Conservation (phyloP, 2,329 filamentous ascomycete species). For the Aspergillus hortae region DNA sequence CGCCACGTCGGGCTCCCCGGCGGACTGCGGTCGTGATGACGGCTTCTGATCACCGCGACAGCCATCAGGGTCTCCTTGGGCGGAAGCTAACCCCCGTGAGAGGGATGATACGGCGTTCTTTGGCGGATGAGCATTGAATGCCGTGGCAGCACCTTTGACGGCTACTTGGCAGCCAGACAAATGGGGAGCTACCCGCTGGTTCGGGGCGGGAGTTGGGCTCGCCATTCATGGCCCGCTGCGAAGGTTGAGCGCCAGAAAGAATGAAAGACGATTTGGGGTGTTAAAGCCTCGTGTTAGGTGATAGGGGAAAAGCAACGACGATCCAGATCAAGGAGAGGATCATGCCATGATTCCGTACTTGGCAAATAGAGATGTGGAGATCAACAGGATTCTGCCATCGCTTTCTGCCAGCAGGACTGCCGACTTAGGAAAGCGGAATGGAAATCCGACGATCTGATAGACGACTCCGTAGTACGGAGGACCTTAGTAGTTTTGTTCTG, state of each 20-base stretch:
- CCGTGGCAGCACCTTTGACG: conserved; percentile 35
- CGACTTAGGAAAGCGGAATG: too few species aligned
- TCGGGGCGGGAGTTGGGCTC: conserved; percentile 24
- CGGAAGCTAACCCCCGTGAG: conserved; percentile 1
- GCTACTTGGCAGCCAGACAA: conserved; percentile 26
- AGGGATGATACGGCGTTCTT: conserved; percentile 5
- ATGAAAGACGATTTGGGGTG: neutral
- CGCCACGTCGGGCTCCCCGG: conserved; percentile 20
- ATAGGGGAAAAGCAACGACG: too few species aligned
- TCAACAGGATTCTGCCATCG: too few species aligned
- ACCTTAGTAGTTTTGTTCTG: too few species aligned
- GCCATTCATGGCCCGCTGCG: conserved; percentile 27
- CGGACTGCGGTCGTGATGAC: conserved; percentile 11
- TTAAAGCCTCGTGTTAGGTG: too few species aligned
- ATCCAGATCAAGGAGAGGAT: neutral
- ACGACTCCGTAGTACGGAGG: too few species aligned
- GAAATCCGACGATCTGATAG: too few species aligned
- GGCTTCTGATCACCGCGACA: conserved; percentile 15
- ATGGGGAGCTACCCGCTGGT: conserved; percentile 25
- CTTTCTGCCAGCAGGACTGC: too few species aligned
- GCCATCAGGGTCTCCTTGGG: conserved; percentile 16
- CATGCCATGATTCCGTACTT: neutral
- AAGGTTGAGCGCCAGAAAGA: neutral
- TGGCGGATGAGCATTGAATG: conserved; percentile 27
- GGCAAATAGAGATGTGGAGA: neutral